A percentile compares a stretch with the other conserved stretches of the same genome.
These are phyloP conservation scores for Candida pini DNA, from an alignment of 805 yeast genomes.

Conservation along the genomic window DNA sequence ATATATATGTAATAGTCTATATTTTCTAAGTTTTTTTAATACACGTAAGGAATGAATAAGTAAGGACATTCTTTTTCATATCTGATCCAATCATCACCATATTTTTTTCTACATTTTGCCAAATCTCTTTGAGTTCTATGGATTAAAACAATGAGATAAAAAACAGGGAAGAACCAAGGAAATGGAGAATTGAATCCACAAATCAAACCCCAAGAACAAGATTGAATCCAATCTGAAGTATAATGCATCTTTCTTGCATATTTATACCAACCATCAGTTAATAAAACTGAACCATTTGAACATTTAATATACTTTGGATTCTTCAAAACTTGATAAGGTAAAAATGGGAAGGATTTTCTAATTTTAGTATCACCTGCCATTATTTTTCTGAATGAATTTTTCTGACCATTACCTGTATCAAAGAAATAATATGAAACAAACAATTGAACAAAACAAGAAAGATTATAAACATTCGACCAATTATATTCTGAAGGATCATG, in stretches of 20 bases:
- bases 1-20: no score
- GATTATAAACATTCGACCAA: conserved; percentile 61
- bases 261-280: conserved; percentile 92
- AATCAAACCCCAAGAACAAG: conserved; percentile 84
- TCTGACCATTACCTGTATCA: conserved; percentile 93
- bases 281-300: conserved; percentile 74
- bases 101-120: conserved; percentile 76
- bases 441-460: conserved; percentile 49
- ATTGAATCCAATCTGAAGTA: conserved; percentile 88
- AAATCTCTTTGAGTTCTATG: conserved; percentile 91
- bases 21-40: conserved; percentile 30
- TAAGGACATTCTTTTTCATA: conserved; percentile 87
- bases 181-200: conserved; percentile 85
- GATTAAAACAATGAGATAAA: conserved; percentile 78
- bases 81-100: conserved; percentile 90
- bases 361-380: conserved; percentile 72
- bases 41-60: conserved; percentile 83
- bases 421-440: conserved; percentile 81
- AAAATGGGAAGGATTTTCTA: conserved; percentile 89
- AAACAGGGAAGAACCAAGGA: conserved; percentile 94
- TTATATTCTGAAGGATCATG: conserved; percentile 81
- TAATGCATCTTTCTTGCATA: conserved; percentile 93
- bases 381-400: conserved; percentile 81
- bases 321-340: conserved; percentile 76
- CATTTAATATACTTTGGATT: conserved; percentile 84